Conservation (phyloP, 2,329 filamentous ascomycete genomes). For the Fusarium torulosum region DNA sequence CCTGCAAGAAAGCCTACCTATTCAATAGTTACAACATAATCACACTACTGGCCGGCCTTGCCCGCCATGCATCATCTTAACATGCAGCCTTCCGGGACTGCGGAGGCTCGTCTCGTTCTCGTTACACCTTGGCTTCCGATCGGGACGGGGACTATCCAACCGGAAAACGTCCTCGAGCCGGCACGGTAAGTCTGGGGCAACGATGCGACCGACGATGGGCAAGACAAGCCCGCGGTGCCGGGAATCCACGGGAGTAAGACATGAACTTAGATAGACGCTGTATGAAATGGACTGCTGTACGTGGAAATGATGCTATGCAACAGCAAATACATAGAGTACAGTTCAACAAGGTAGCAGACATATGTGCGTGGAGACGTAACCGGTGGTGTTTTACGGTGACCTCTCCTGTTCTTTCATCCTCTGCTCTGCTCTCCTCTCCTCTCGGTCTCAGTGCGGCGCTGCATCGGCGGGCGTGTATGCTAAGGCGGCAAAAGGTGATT, state of each 20-base stretch:
- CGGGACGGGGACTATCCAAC: conserved; percentile 41
- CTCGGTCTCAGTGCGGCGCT: conserved; percentile 41
- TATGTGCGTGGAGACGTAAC: conserved; percentile 15
- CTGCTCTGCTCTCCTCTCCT: neutral
- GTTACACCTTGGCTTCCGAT: conserved; percentile 38
- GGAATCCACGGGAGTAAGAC: conserved; percentile 43
- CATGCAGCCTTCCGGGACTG: conserved; percentile 41
- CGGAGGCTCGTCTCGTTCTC: conserved; percentile 31
- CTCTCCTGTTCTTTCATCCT: conserved; percentile 15
- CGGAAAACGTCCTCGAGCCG: conserved; percentile 42
- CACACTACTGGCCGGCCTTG: conserved; percentile 15
- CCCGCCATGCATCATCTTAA: conserved; percentile 4
- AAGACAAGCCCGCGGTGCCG: conserved; percentile 38
- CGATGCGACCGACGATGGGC: conserved; percentile 33
- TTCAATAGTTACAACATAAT: neutral
- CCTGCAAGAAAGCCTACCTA: conserved; percentile 4
- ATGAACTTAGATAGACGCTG: conserved; percentile 8
- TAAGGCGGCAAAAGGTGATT: conserved; percentile 27
- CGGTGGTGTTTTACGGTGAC: conserved; percentile 10
- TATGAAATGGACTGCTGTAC: conserved; percentile 24
- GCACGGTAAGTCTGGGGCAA: conserved; percentile 34
- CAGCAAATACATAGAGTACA: conserved; percentile 3
- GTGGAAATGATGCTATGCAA: conserved; percentile 28
- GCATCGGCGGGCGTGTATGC: conserved; percentile 39
- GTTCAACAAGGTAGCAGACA: neutral